Conservation (phyloP, 208 protist species). For the Histomonas meleagridis region DNA sequence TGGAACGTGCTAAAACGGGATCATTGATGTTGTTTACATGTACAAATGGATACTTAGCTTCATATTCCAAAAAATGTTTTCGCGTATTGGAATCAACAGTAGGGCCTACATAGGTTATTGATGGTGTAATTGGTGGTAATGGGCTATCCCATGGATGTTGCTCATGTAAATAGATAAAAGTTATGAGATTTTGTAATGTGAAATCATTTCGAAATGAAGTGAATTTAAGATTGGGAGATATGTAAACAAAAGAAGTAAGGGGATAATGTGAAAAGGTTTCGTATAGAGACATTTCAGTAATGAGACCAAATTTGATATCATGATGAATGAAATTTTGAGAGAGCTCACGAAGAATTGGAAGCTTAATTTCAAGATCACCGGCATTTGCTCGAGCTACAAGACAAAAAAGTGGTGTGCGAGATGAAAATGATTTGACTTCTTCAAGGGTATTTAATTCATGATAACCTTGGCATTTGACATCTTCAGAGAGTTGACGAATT, state of each 20-base stretch:
- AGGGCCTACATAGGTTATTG: neutral
- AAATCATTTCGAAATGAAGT: neutral
- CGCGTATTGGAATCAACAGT: neutral
- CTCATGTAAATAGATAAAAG: neutral
- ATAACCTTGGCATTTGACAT: neutral
- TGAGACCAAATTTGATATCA: neutral
- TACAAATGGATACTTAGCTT: neutral
- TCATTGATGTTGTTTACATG: neutral
- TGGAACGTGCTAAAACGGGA: neutral
- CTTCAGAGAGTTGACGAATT: neutral
- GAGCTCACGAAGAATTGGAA: neutral
- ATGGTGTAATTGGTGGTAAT: neutral
- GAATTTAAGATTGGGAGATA: neutral
- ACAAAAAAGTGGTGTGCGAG: neutral
- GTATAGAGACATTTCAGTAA: neutral
- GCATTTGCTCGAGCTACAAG: conserved; percentile 1
- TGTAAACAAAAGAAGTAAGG: neutral
- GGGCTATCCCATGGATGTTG: neutral
- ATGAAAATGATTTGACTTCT: neutral
- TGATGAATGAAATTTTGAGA: neutral
- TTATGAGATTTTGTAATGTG: neutral
- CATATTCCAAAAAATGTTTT: neutral
- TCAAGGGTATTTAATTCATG: neutral
- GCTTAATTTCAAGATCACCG: neutral
- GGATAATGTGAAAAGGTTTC: neutral